phyloP scores from a whole-genome alignment of 2,329 filamentous ascomycete genomes.

The Cytospora piceicola region DNA sequence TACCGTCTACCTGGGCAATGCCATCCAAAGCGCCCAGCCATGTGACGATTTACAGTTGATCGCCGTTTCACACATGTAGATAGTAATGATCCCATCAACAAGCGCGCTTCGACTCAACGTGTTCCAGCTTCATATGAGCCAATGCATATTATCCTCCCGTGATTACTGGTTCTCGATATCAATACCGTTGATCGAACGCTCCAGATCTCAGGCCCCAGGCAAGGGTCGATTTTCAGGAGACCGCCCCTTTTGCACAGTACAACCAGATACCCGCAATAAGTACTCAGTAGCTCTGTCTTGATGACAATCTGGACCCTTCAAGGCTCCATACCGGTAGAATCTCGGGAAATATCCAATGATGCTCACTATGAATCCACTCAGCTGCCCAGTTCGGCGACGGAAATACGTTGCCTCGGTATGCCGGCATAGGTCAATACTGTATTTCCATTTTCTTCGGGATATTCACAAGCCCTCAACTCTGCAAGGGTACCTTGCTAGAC shows the following conservation, averaged over 20 bases:
- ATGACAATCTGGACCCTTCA: neutral
- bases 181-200: neutral
- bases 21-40: too few relatives aligned
- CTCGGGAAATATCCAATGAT: neutral
- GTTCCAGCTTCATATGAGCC: too few relatives aligned
- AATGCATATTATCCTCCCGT: too few relatives aligned
- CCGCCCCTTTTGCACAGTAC: neutral
- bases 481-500: neutral
- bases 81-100: too few relatives aligned
- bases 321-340: neutral
- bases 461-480: neutral
- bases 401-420: neutral
- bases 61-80: too few relatives aligned
- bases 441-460: neutral
- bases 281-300: neutral
- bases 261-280: neutral
- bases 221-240: neutral
- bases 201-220: neutral
- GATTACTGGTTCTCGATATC: neutral
- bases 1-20: too few relatives aligned
- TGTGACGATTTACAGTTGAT: too few relatives aligned
- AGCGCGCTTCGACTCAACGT: too few relatives aligned
- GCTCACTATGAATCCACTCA: neutral
- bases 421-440: neutral
- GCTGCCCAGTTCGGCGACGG: neutral